Base-by-base conservation (phyloP, 495 filamentous ascomycete genomes). In the Tetracladium marchalianum region DNA sequence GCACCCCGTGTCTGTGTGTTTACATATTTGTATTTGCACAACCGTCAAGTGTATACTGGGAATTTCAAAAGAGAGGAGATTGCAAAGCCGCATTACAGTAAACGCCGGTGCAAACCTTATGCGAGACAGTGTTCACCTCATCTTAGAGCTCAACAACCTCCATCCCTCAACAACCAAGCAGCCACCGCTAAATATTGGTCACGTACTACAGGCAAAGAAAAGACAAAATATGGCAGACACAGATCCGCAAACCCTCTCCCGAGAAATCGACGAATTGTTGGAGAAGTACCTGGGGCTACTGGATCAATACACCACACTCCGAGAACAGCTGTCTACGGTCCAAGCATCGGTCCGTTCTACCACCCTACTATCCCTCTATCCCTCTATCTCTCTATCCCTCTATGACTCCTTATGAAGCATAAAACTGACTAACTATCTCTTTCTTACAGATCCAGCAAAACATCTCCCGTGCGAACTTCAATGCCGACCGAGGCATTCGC, bases 401-500 rank as follows among this genome's bases (percentile, higher is more conserved):
- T 27, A 7, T 27, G 22, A 27, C 22, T 27, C 7, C 3, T 27
- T 3, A n/a, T n/a, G n/a, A n/a, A n/a, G n/a, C n/a, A n/a, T n/a
- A 27, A 27, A 27, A 27, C 22, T 27, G 7, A 27, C 22, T 27
- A 7, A 27, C 22, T 6, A 4, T n/a, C 40, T 18, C 15, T 35
- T 11, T 34, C 0, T 13, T 4, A 11, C 33, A 58, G 57, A 58
- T 71, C 31, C 67, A 65, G 52, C 70, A 70, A 18, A 52, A 64
- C 62, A 71, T 89, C 15, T 78, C 84, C 18, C 76, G 81, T 44
- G 83, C 84, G 37, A 87, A 87, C 60, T 87, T 84, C 62, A 67
- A 72, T 15, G 80, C 77, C 38, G 67, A 76, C 36, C 72, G 78
- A 10, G 80, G 80, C 9, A 57, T 76, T 41, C 66, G 74, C 39